Evolutionary conservation across 805 yeast genomes (phyloP).

Genomic region (Hanseniaspora vineae): DNA sequence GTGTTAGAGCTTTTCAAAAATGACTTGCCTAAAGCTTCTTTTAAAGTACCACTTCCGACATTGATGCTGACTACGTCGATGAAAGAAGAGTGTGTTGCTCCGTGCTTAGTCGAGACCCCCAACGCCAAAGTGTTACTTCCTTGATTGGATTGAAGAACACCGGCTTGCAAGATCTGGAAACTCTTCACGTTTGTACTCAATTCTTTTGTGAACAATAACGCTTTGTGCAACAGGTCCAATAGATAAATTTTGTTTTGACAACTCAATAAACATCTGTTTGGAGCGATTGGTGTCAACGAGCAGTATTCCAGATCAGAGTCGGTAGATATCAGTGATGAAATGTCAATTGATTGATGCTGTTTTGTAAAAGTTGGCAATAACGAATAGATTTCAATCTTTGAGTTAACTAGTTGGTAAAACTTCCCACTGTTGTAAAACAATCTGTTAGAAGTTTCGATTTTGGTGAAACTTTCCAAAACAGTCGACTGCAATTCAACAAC

Average conservation of each 20-base stretch:
- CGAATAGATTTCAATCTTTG: constrained; percentile 1
- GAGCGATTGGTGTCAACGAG: constrained; percentile 18
- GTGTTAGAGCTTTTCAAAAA: constrained; percentile 9
- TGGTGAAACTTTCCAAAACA: constrained; percentile 13
- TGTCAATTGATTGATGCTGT: constrained; percentile 7
- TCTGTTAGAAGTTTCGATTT: constrained; percentile 8
- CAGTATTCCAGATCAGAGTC: constrained; percentile 5
- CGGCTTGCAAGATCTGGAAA: constrained; percentile 17
- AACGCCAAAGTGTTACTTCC: constrained; percentile 17
- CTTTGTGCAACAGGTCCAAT: constrained; percentile 18
- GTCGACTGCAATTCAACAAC: constrained; percentile 17
- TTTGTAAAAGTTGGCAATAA: background rate
- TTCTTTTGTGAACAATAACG: constrained; percentile 15
- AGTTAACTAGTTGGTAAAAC: constrained; percentile 12
- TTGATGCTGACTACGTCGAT: constrained; percentile 30
- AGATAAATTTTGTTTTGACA: constrained; percentile 17
- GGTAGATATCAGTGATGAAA: constrained; percentile 16
- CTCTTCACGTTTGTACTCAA: constrained; percentile 15
- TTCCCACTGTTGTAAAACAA: constrained; percentile 19
- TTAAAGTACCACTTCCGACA: constrained; percentile 54
- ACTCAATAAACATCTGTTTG: constrained; percentile 19
- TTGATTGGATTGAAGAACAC: constrained; percentile 9
- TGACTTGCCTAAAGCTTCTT: constrained; percentile 60
- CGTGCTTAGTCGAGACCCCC: constrained; percentile 20
- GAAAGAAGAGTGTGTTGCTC: constrained; percentile 16